Conservation (phyloP, 2,329 filamentous ascomycete genomes). For the Elsinoe batatas region DNA sequence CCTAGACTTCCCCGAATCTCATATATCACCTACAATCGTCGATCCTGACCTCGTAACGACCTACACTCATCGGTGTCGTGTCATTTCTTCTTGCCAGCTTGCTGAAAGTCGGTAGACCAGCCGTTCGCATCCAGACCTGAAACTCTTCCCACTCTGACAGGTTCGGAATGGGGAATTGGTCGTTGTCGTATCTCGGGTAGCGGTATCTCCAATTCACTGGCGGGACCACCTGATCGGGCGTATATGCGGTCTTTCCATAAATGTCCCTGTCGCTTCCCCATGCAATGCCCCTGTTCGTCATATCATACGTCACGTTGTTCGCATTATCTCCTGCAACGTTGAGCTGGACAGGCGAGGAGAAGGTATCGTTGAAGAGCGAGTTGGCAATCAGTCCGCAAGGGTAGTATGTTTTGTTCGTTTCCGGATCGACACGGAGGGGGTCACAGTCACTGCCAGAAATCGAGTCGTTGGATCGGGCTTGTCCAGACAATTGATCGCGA, state of each 20-base stretch:
- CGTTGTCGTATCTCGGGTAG: constrained; percentile 62
- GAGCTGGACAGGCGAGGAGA: constrained; percentile 53
- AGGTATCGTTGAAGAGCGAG: constrained; percentile 93
- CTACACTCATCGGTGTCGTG: constrained; percentile 52
- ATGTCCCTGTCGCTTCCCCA: constrained; percentile 76
- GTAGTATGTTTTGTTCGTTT: constrained; percentile 64
- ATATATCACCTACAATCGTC: constrained; percentile 56
- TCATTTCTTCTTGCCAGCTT: constrained; percentile 86
- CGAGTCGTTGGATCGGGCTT: constrained; percentile 47
- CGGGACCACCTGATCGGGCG: constrained; percentile 56
- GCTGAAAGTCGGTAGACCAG: constrained; percentile 86
- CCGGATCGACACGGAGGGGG: constrained; percentile 45
- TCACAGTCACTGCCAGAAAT: constrained; percentile 65
- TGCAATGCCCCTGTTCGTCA: constrained; percentile 70
- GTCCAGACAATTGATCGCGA: constrained; percentile 70
- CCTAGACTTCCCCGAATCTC: too few species aligned
- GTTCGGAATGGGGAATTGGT: constrained; percentile 56
- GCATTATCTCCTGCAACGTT: constrained; percentile 38
- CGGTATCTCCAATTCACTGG: constrained; percentile 75
- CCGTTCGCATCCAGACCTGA: constrained; percentile 98
- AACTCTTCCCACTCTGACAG: constrained; percentile 71
- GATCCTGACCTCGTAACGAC: constrained; percentile 68
- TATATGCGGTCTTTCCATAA: constrained; percentile 63
- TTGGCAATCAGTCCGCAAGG: constrained; percentile 95
- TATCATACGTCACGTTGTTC: constrained; percentile 52